Conservation (phyloP, 306 rosid species). For the Acacia confusa region DNA sequence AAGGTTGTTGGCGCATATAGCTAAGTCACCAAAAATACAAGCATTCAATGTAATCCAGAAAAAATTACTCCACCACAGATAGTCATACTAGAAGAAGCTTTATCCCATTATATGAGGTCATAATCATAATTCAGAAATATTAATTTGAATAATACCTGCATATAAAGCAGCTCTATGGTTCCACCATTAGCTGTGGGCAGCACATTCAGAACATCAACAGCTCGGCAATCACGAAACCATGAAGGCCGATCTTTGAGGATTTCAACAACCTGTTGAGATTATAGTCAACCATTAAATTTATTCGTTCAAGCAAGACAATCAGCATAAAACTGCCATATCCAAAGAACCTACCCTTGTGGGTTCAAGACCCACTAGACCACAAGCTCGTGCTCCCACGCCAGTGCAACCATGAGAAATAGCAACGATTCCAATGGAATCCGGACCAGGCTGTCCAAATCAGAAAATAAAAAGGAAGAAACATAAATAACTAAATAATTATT, state of each 20-base stretch:
- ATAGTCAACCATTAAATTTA: background rate
- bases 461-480: constrained; percentile 1
- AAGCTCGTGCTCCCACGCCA: constrained; percentile 99
- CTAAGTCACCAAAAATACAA: constrained; percentile 34
- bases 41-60: background rate
- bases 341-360: constrained; percentile 86
- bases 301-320: background rate
- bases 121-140: background rate
- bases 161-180: constrained; percentile 76
- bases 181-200: constrained; percentile 83
- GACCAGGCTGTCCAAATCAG: constrained; percentile 80
- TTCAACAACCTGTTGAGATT: constrained; percentile 62
- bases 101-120: background rate
- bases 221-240: constrained; percentile 84
- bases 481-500: background rate
- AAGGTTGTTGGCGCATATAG: constrained; percentile 87
- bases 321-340: background rate
- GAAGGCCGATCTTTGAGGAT: constrained; percentile 82
- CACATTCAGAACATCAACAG: constrained; percentile 64
- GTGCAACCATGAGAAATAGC: constrained; percentile 99
- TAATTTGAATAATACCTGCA: constrained; percentile 58
- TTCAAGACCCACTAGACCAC: constrained; percentile 99
- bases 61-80: background rate
- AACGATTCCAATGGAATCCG: constrained; percentile 99
- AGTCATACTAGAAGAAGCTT: background rate